Evolutionary conservation across 2,329 filamentous ascomycete genomes (phyloP), one percentile per base, ranked within the genome.

Genomic region (Eurotiales sp.): DNA sequence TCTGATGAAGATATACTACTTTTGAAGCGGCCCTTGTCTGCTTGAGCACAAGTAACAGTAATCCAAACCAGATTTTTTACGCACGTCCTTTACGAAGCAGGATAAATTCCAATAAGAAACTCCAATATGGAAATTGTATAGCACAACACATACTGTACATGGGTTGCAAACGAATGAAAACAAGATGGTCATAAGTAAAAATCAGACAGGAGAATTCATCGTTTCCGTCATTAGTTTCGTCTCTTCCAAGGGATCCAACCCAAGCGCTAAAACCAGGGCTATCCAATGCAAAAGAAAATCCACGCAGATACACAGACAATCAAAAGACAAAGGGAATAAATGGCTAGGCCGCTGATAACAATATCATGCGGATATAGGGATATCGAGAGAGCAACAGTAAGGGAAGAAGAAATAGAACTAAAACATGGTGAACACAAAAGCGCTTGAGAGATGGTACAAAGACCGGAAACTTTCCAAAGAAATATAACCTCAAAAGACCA

Each of bases 141-240:
- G 37, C 21, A 32, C 29, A 40, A 49, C 23, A 43, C 19, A 43
- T 50, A 50, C 29, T 50, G 42, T 50, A 50, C 47, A 50, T 43
- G 47, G 45, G 32, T 43, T 23, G 32, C 41, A 43, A 42, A 42
- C 12, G 25, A 42, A 42, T 17, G 25, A n/a, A n/a, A 36, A 43
- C 47, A 32, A 43, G 27, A 32, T 17, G 29, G 29, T 50, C 40
- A 22, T 43, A 37, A 40, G 39, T 41, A 36, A 21, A 36, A 25
- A 36, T 43, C 15, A 41, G 42, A 41, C 46, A 48, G 19, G 23
- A 48, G 46, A 40, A 41, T 48, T 43, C 39, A 37, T 51, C 48
- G 32, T 50, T 48, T 39, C 39, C 50, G 25, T 53, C 51, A 45
- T 53, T 25, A 49, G 34, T 49, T 49, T 48, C 51, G 51, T 53